Conservation (phyloP, 2,329 filamentous ascomycete species). For the Daldinia sp. region DNA sequence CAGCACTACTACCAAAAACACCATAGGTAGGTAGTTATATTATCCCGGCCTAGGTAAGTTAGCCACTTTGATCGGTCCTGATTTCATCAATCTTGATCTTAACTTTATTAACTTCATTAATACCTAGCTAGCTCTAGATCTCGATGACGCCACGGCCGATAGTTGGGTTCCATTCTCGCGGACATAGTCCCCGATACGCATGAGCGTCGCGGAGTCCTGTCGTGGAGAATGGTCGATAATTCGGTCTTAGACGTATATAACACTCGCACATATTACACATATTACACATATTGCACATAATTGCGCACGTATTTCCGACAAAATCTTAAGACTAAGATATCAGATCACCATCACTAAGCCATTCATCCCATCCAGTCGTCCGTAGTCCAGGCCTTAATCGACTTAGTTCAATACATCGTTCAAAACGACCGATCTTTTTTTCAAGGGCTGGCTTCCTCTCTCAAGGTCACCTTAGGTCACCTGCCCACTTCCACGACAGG, state of each 20-base stretch:
- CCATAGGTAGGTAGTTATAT: no score
- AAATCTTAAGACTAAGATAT: constrained; percentile 17
- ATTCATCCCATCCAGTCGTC: not conserved
- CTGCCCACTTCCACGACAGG: constrained; percentile 23
- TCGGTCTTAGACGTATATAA: constrained; percentile 20
- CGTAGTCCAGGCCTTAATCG: constrained; percentile 19
- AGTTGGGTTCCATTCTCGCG: constrained; percentile 35
- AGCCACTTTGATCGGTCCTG: constrained; percentile 19
- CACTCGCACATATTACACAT: constrained; percentile 11
- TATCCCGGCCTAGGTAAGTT: not conserved
- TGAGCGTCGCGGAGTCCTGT: constrained; percentile 12
- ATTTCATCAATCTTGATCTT: not conserved
- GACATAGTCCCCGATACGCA: constrained; percentile 31
- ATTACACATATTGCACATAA: constrained; percentile 11
- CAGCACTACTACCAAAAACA: not conserved
- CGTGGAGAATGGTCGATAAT: constrained; percentile 20
- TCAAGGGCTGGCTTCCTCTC: not conserved
- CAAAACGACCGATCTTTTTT: constrained; percentile 15
- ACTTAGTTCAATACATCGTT: constrained; percentile 28
- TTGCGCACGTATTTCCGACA: constrained; percentile 34
- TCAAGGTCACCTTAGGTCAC: not conserved
- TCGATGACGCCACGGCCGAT: constrained; percentile 30
- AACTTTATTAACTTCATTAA: constrained; percentile 12
- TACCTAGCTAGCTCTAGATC: not conserved
- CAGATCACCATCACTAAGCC: constrained; percentile 24